These are phyloP conservation scores for Rosa persica DNA, from an alignment of 306 rosid genomes.

Conservation along the genomic window DNA sequence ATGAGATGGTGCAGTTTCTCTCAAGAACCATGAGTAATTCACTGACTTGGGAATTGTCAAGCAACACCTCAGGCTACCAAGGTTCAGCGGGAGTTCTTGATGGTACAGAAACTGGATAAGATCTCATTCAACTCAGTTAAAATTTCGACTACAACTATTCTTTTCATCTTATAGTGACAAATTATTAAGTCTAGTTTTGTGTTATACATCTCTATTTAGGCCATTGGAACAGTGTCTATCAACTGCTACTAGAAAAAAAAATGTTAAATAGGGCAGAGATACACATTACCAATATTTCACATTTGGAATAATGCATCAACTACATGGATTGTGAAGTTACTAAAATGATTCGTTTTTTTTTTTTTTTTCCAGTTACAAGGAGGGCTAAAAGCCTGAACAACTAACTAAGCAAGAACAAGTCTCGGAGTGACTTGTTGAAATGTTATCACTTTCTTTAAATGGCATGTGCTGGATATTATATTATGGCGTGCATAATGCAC, in stretches of 20 bases:
- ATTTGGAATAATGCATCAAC: not conserved
- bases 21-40: constrained; percentile 59
- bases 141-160: not conserved
- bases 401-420: no score
- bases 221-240: not conserved
- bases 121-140: not conserved
- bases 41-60: constrained; percentile 59
- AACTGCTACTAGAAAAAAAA: not conserved
- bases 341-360: not conserved
- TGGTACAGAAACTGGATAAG: not conserved
- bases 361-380: no score
- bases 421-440: no score
- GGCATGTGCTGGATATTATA: no score
- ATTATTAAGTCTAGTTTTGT: not conserved
- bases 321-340: not conserved
- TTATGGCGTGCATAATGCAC: no score
- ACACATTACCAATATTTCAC: not conserved
- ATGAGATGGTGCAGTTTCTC: constrained; percentile 60
- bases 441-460: no score
- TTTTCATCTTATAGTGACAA: not conserved
- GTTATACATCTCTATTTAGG: not conserved
- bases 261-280: not conserved
- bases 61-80: constrained; percentile 23
- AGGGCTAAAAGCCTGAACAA: no score
- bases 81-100: not conserved